Evolutionary conservation across 2,329 filamentous ascomycete genomes (phyloP).

Genomic region (Cryphonectria carpinicola): DNA sequence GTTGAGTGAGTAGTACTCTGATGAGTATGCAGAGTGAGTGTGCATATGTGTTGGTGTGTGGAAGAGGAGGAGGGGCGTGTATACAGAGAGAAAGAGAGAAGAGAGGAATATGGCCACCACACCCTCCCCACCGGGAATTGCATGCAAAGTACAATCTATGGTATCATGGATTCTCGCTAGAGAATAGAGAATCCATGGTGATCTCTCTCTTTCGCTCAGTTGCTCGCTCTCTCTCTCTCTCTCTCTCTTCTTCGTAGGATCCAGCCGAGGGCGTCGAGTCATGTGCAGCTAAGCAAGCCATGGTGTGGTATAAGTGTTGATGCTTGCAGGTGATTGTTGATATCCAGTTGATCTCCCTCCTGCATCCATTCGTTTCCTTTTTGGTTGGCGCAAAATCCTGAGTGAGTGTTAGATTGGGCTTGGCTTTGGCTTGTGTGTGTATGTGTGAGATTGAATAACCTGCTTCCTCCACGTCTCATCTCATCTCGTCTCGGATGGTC

Average conservation of each 20-base stretch:
- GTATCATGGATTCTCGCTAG: background rate
- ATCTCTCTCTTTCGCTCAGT: background rate
- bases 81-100: too few relatives aligned
- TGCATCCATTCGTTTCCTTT: too few relatives aligned
- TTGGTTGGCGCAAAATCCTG: too few relatives aligned
- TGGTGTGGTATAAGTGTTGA: background rate
- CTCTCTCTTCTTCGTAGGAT: background rate
- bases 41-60: background rate
- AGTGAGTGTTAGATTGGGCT: too few relatives aligned
- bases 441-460: background rate
- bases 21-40: background rate
- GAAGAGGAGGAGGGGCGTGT: background rate
- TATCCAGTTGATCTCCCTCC: background rate
- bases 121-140: background rate
- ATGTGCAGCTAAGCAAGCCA: constrained; percentile 3
- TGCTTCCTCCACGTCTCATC: background rate
- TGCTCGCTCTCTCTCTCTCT: too few relatives aligned
- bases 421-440: too few relatives aligned
- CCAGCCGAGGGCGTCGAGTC: constrained; percentile 6
- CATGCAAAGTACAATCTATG: background rate
- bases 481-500: background rate
- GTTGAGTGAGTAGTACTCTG: background rate
- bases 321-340: background rate
- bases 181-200: background rate
- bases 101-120: too few relatives aligned